Evolutionary conservation across 2,329 filamentous ascomycete species (phyloP).

Genomic region (Aureobasidium musti): DNA sequence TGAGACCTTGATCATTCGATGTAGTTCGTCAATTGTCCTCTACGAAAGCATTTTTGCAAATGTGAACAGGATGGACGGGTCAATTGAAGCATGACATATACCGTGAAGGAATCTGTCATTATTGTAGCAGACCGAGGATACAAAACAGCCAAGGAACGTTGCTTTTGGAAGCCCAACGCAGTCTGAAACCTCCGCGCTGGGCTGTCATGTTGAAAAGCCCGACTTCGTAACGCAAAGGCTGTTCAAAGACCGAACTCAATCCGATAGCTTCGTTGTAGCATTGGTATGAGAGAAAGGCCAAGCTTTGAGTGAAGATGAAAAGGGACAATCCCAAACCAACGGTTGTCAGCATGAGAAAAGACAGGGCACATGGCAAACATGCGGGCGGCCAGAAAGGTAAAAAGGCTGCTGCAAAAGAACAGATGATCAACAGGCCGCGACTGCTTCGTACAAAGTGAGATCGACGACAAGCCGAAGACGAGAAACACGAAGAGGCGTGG

Average conservation of each 20-base stretch:
- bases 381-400: slow-evolving; percentile 12
- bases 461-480: slow-evolving; percentile 7
- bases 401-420: slow-evolving; percentile 7
- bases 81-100: slow-evolving; percentile 2
- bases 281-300: background rate
- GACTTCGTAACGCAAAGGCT: background rate
- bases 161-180: slow-evolving; percentile 2
- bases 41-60: background rate
- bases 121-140: background rate
- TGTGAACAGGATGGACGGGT: background rate
- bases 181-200: slow-evolving; percentile 25
- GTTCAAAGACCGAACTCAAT: slow-evolving; percentile 17
- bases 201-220: slow-evolving; percentile 15
- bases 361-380: slow-evolving; percentile 15
- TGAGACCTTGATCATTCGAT: background rate
- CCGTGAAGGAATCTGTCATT: background rate
- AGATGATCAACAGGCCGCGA: slow-evolving; percentile 18
- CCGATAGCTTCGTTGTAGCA: background rate
- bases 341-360: background rate
- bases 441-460: slow-evolving; percentile 24
- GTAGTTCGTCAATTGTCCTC: background rate
- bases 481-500: slow-evolving; percentile 14
- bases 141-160: slow-evolving; percentile 27
- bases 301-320: background rate
- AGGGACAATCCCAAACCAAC: background rate